Base-by-base conservation (phyloP, 1,139 yeast genomes). In the Sugiyamaella xylanicola region DNA sequence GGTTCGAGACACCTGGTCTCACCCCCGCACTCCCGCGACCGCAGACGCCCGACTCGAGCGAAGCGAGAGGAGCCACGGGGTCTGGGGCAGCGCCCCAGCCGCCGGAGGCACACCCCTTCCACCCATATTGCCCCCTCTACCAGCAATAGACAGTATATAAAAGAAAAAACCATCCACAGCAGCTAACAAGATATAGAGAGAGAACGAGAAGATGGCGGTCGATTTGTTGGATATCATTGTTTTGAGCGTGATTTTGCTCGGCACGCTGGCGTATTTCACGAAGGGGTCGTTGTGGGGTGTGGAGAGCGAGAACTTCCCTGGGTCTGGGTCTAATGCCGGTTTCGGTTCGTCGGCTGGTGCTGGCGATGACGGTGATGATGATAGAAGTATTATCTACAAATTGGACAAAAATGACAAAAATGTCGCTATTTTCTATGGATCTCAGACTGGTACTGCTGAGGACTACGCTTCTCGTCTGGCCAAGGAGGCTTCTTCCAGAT, bases 401-500 rank as follows among this genome's bases (percentile, higher is more conserved):
- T 74, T 91, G 64, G 76, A 77, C 55, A 76, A 77, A 48, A 85
- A 85, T 65, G 78, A 81, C 60, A 92, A 93, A 73, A 86, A 87
- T 64, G 86, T 88, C 50, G 77, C 87, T 42, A 85, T 93, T n/a
- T 81, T 93, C 62, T 95, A 81, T 70, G 98, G 97, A 4, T 92
- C 99, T 4, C 99, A 93, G 74, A 95, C 99, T 11, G 99, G 99
- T 63, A 93, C 99, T n/a, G 96, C 99, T 49, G 99, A 93, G 74
- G 99, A 93, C 70, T 93, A 91, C 66, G 96, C 97, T 19, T 82
- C 87, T 64, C 88, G 95, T 70, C 84, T 91, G 64, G 83, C 96
- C 49, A 91, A 91, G 71, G 99, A 93, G 71, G 83, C 93, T 65
- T 82, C 85, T 63, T 79, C 96, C 25, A 81, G 87, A 70, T 92